These are phyloP conservation scores for Tricholoma flavovirens DNA, from an alignment of 768 basidiomycete species.

Conservation along the genomic window DNA sequence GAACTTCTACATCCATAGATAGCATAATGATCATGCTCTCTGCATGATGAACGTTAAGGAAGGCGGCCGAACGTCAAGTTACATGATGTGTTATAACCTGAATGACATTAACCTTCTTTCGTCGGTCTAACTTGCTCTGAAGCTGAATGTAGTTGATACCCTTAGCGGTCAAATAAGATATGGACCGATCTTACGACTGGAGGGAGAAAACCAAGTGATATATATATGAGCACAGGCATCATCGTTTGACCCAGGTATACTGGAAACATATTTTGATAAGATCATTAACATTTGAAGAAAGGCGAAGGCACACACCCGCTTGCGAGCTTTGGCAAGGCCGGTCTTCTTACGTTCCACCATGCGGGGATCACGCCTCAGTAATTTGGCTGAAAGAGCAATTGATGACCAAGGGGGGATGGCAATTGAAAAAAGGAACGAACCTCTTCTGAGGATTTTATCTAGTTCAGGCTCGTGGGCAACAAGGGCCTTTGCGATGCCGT, in stretches of 20 bases:
- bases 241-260: conserved; percentile 98
- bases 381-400: conserved; percentile 53
- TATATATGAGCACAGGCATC: conserved; percentile 13
- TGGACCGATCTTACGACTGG: no score
- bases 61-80: no score
- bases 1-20: no score
- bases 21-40: no score
- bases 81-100: no score
- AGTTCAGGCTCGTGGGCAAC: conserved; percentile 66
- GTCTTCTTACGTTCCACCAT: conserved; percentile 99
- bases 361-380: conserved; percentile 87
- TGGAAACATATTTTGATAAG: conserved; percentile 25
- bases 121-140: no score
- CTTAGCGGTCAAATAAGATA: no score
- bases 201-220: neutral
- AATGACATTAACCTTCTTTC: no score
- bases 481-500: conserved; percentile 72
- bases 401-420: conserved; percentile 2
- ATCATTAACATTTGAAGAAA: neutral
- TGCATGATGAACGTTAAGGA: no score
- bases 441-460: conserved; percentile 61
- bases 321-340: conserved; percentile 85
- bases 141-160: no score
- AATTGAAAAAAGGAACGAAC: conserved; percentile 36
- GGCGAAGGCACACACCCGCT: conserved; percentile 55